Base-by-base conservation (phyloP, 768 basidiomycete species). In the Mycena galopus region DNA sequence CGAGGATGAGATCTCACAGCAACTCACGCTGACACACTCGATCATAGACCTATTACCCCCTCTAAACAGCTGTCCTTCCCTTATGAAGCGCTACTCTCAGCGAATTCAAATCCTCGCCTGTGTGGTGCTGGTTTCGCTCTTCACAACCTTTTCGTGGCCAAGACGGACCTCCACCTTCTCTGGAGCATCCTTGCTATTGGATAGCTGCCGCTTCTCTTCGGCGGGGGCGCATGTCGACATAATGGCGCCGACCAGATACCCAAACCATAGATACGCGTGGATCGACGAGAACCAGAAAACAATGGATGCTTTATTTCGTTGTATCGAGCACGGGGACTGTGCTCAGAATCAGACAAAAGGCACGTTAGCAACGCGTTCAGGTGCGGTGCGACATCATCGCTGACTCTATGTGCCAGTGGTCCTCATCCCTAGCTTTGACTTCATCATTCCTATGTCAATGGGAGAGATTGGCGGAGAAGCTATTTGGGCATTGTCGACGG, bases 401-500 rank as follows among this genome's bases (percentile, higher is more conserved):
- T 63, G 23, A 71, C 6, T 21, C 62, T 5, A 17, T 10, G 1
- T 9, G 9, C 3, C 44, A 73, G 78, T 84, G 70, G 81, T 80
- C 4, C 71, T 84, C 16, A 65, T 84, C 33, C 75, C 77, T 21
- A 76, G 77, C 16, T 70, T 75, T 19, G 77, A 80, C 68, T 82
- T 82, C 47, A 71, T 78, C 44, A 70, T 77, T 9, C 72, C 68
- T 8, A 69, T 80, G 17, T 61, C 78, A 19, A 56, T 73, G 12
- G 76, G 76, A 9, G 72, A 76, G 63, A 65, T 76, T n/a, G 78
- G 79, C 16, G 81, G 81, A 12, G 82, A 83, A 60, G 78, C 74
- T 39, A 79, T 82, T 9, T 82, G 82, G 82, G 79, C 69, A 23
- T 44, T 77, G n/a, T 81, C 80, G 3, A 77, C 79, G 23, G 81